Conservation (phyloP, 1,284 basidiomycete species). For the Cutaneotrichosporon sp. region DNA sequence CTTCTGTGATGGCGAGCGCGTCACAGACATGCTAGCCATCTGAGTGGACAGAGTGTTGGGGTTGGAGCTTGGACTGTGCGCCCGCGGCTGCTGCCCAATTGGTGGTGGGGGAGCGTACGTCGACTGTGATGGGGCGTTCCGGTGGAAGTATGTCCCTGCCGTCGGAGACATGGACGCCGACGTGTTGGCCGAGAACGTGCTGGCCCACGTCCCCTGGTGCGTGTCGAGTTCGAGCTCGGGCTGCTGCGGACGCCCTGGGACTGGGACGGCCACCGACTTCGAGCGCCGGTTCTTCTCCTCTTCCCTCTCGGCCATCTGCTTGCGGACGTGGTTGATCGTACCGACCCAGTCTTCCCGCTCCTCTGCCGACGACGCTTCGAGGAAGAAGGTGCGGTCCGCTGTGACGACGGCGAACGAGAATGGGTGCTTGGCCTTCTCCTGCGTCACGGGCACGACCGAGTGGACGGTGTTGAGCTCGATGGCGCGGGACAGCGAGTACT, state of each 20-base stretch:
- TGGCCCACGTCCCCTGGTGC: slow-evolving; percentile 33
- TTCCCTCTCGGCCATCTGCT: slow-evolving; percentile 59
- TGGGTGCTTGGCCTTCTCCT: slow-evolving; percentile 76
- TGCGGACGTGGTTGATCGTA: slow-evolving; percentile 75
- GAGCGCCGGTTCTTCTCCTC: slow-evolving; percentile 29
- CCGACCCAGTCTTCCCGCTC: slow-evolving; percentile 84
- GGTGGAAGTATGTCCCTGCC: slow-evolving; percentile 1
- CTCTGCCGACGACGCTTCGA: slow-evolving; percentile 69
- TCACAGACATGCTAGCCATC: slow-evolving; percentile 11
- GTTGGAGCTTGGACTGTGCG: background rate
- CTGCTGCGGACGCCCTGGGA: background rate
- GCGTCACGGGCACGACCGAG: slow-evolving; percentile 77
- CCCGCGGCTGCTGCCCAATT: background rate
- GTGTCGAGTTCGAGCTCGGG: slow-evolving; percentile 25
- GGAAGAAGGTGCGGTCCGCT: slow-evolving; percentile 87
- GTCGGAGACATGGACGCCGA: background rate
- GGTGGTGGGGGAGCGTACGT: background rate
- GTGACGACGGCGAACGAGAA: slow-evolving; percentile 93
- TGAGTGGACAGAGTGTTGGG: background rate
- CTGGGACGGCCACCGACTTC: slow-evolving; percentile 3
- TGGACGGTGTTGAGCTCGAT: slow-evolving; percentile 88
- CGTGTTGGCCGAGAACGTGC: slow-evolving; percentile 17
- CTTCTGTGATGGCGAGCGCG: slow-evolving; percentile 8
- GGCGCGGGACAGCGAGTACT: slow-evolving; percentile 87
- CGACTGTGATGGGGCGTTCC: background rate